Conservation (phyloP, 2,329 filamentous ascomycete genomes). For the Dryadomyces quercus-mongolicae region DNA sequence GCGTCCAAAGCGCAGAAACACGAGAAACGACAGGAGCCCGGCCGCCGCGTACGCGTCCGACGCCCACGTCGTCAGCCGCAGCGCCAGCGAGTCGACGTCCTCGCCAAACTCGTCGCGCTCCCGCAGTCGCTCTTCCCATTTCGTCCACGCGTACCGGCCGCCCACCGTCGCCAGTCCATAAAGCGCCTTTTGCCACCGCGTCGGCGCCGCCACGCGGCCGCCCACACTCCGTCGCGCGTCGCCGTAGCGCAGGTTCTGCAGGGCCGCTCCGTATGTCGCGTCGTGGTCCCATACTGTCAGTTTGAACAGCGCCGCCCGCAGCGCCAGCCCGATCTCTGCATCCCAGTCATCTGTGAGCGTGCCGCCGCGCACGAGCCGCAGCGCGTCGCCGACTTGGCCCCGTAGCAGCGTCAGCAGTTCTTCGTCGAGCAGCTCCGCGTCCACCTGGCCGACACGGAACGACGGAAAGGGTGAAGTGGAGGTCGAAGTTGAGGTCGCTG, state of each 20-base stretch:
- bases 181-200: conserved; percentile 67
- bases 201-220: conserved; percentile 42
- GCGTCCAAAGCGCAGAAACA: conserved; percentile 81
- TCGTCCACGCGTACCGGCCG: conserved; percentile 80
- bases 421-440: conserved; percentile 88
- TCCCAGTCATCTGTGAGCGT: conserved; percentile 77
- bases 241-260: conserved; percentile 84
- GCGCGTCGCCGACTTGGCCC: conserved; percentile 71
- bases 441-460: conserved; percentile 90
- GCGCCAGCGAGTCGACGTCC: conserved; percentile 21
- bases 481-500: conserved; percentile 19
- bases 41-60: conserved; percentile 70
- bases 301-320: conserved; percentile 81
- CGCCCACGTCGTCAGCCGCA: conserved; percentile 53
- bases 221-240: conserved; percentile 50
- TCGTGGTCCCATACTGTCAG: conserved; percentile 94
- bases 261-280: conserved; percentile 81
- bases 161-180: conserved; percentile 81
- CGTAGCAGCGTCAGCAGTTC: conserved; percentile 80
- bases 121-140: conserved; percentile 81
- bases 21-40: conserved; percentile 73
- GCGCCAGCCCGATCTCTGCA: conserved; percentile 66
- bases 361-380: conserved; percentile 71
- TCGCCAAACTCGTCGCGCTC: conserved; percentile 50
- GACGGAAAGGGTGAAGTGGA: conserved; percentile 19